Evolutionary conservation across 2,329 filamentous ascomycete genomes (phyloP).

Genomic region (Herpomyces periplanetae): DNA sequence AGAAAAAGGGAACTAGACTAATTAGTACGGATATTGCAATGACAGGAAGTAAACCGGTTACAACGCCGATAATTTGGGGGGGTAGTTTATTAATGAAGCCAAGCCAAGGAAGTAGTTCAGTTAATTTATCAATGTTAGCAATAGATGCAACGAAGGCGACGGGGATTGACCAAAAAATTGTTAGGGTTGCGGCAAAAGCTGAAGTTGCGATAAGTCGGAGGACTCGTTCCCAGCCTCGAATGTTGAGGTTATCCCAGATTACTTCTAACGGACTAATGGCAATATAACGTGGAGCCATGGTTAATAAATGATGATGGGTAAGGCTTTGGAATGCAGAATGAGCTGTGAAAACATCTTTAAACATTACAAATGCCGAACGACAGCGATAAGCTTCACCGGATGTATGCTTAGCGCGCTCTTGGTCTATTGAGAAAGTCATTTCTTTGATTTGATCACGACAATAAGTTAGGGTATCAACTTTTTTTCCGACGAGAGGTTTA

Average conservation of each 20-base stretch:
- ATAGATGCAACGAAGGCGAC: slow-evolving; percentile 45
- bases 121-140: slow-evolving; percentile 38
- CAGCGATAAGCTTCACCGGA: slow-evolving; percentile 19
- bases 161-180: slow-evolving; percentile 52
- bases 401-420: slow-evolving; percentile 23
- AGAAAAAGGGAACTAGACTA: slow-evolving; percentile 9
- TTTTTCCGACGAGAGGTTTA: slow-evolving; percentile 32
- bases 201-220: slow-evolving; percentile 26
- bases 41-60: slow-evolving; percentile 47
- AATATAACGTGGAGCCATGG: slow-evolving; percentile 52
- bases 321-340: slow-evolving; percentile 57
- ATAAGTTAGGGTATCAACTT: slow-evolving; percentile 83
- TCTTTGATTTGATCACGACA: slow-evolving; percentile 34
- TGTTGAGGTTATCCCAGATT: slow-evolving; percentile 46
- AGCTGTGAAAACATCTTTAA: slow-evolving; percentile 37
- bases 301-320: slow-evolving; percentile 46
- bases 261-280: slow-evolving; percentile 47
- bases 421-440: slow-evolving; percentile 27
- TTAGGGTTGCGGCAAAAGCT: slow-evolving; percentile 29
- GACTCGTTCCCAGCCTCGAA: slow-evolving; percentile 55
- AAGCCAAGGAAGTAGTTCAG: slow-evolving; percentile 22
- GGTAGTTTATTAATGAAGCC: slow-evolving; percentile 34
- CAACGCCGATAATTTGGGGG: slow-evolving; percentile 26
- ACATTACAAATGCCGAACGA: slow-evolving; percentile 63
- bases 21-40: slow-evolving; percentile 34